Conservation (phyloP, 495 filamentous ascomycete species). For the Tuber aestivum region DNA sequence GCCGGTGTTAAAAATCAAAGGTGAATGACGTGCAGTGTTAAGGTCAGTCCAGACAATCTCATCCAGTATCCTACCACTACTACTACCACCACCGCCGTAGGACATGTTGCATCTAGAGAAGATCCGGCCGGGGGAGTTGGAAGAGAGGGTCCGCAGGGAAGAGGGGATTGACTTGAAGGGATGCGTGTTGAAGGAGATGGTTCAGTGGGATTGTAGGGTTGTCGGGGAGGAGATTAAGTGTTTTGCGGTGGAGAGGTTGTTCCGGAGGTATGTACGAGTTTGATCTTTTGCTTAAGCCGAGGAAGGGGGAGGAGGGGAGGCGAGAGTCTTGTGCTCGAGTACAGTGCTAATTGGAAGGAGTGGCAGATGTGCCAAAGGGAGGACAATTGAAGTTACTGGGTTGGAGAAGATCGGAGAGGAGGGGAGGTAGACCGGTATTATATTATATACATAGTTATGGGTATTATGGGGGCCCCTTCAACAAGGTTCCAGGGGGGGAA, state of each 20-base stretch:
- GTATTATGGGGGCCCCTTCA: not conserved
- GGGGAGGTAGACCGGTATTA: not conserved
- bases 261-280: slow-evolving; percentile 36
- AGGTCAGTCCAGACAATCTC: slow-evolving; percentile 3
- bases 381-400: slow-evolving; percentile 39
- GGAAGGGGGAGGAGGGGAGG: not conserved
- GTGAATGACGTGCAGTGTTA: not conserved
- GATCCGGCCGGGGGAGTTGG: not conserved
- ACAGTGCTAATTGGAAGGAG: slow-evolving; percentile 5
- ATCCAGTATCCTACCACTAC: not conserved
- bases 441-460: too few species aligned
- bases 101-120: slow-evolving; percentile 3
- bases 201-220: slow-evolving; percentile 36
- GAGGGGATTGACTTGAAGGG: slow-evolving; percentile 11
- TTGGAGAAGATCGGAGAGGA: slow-evolving; percentile 24
- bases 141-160: not conserved
- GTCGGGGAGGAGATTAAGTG: slow-evolving; percentile 29
- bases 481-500: not conserved
- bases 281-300: not conserved
- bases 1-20: not conserved
- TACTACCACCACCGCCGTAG: too few species aligned
- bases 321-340: too few species aligned
- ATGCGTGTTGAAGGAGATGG: slow-evolving; percentile 34
- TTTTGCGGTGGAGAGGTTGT: slow-evolving; percentile 33
- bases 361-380: slow-evolving; percentile 29